Evolutionary conservation across 1,284 basidiomycete genomes (phyloP), one percentile per base, ranked within the genome.

Genomic region (Cerrena zonata): DNA sequence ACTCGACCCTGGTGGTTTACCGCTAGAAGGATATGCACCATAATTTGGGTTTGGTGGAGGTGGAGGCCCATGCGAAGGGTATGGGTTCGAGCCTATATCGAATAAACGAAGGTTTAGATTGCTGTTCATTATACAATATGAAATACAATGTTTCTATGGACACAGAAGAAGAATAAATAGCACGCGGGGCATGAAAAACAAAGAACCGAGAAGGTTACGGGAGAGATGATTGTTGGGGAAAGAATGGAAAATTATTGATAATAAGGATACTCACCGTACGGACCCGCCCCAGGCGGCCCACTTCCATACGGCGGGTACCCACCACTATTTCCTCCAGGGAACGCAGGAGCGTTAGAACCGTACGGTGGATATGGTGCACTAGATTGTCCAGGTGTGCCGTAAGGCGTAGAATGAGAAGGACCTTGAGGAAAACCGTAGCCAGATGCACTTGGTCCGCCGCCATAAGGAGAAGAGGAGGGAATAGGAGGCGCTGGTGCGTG

Each of bases 401-500:
- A 26, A 7, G 19, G 30, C 15, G 5, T 25, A 21, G 22, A 30
- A 15, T 18, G 44, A 27, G 44, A 15, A 18, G n/a, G 41, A 42
- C 10, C 30, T 22, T 57, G 54, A 5, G 62, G 62, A 51, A 62
- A 62, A 19, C 51, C 51, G 43, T 60, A 62, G 2, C 56, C 60
- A 4, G 58, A 58, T 22, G 48, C 30, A 18, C 44, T 49, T 24
- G 34, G 43, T 23, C 47, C 40, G 13, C 21, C 30, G 24, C 13
- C 24, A 26, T 23, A 38, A 11, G 24, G 44, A 47, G 15, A 11
- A 15, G 42, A 26, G 25, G 47, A 30, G 15, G 54, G 49, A 4
- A 26, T 34, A 34, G 47, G 26, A 11, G 47, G 23, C 3, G 25
- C 19, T 23, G 34, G 42, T 4, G 52, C 37, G 11, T n/a, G 30